Evolutionary conservation across 2,329 filamentous ascomycete species (phyloP).

Genomic region (Colletotrichum tropicale): DNA sequence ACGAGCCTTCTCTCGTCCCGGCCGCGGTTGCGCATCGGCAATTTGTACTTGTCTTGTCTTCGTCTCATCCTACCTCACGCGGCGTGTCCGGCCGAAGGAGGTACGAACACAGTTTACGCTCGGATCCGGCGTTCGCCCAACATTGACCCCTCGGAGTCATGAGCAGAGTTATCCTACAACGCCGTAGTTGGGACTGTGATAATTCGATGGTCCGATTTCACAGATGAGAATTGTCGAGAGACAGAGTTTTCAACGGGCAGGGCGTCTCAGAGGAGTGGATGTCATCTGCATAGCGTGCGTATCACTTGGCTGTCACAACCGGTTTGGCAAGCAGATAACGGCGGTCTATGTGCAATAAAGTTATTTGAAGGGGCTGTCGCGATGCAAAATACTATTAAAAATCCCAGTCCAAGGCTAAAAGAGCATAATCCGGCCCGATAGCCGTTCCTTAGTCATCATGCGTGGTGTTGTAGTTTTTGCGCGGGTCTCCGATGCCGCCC

Average conservation of each 20-base stretch:
- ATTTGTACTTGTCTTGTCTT: background rate
- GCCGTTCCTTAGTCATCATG: background rate
- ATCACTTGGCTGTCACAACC: background rate
- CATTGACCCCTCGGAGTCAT: background rate
- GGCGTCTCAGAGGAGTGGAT: background rate
- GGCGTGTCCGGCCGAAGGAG: background rate
- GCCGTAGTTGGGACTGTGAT: background rate
- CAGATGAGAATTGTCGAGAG: background rate
- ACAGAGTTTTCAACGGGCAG: background rate
- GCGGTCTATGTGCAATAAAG: background rate
- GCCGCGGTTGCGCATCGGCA: background rate
- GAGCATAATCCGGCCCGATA: background rate
- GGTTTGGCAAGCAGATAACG: background rate
- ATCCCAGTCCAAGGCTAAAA: background rate
- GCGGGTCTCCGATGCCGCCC: constrained; percentile 53
- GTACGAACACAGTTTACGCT: background rate
- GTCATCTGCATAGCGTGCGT: background rate
- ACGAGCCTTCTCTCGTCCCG: background rate
- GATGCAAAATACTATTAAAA: background rate
- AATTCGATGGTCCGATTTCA: background rate
- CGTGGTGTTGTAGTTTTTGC: constrained; percentile 41
- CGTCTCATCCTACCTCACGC: background rate
- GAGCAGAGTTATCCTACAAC: background rate
- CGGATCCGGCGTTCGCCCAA: background rate
- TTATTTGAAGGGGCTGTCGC: background rate